Percentiles rank a stretch among this genome's conserved stretches.
These are phyloP conservation scores for Metschnikowia drakensbergensis DNA, from an alignment of 805 yeast genomes.

Conservation along the genomic window DNA sequence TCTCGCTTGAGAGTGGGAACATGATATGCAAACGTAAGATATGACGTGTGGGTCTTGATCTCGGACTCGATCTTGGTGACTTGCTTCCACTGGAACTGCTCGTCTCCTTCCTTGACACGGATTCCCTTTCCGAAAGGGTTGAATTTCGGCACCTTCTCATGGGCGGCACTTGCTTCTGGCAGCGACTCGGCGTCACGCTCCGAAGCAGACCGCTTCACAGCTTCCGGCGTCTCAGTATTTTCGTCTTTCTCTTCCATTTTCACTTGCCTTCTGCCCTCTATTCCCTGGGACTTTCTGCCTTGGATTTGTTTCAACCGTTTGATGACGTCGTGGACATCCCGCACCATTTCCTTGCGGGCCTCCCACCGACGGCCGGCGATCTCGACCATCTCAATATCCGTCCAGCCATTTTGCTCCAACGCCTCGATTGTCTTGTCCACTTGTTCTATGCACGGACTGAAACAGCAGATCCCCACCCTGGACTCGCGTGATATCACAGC, in stretches of 20 bases:
- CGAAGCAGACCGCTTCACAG: slow-evolving; percentile 20
- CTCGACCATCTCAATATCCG: slow-evolving; percentile 86
- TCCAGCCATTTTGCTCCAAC: slow-evolving; percentile 75
- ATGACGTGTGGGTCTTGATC: slow-evolving; percentile 90
- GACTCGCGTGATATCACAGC: slow-evolving; percentile 51
- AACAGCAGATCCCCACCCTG: slow-evolving; percentile 80
- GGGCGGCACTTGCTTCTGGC: slow-evolving; percentile 7
- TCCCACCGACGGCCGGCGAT: slow-evolving; percentile 83
- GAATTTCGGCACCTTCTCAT: slow-evolving; percentile 27
- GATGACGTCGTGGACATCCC: slow-evolving; percentile 72
- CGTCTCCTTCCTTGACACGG: slow-evolving; percentile 85
- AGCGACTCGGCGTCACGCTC: slow-evolving; percentile 14
- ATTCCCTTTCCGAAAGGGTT: slow-evolving; percentile 93
- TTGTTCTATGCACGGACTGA: slow-evolving; percentile 97
- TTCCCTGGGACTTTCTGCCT: slow-evolving; percentile 59
- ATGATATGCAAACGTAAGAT: slow-evolving; percentile 80
- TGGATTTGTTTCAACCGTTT: slow-evolving; percentile 77
- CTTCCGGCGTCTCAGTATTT: slow-evolving; percentile 6
- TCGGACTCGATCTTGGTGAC: slow-evolving; percentile 85
- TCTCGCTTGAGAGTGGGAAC: slow-evolving; percentile 10
- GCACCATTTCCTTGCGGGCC: slow-evolving; percentile 83
- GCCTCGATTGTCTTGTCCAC: slow-evolving; percentile 82
- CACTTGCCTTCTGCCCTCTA: slow-evolving; percentile 49
- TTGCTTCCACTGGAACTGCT: slow-evolving; percentile 69
- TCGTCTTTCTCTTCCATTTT: slow-evolving; percentile 23